phyloP scores from a whole-genome alignment of 352 stramenopile genomes.

The Phytophthora quininea region DNA sequence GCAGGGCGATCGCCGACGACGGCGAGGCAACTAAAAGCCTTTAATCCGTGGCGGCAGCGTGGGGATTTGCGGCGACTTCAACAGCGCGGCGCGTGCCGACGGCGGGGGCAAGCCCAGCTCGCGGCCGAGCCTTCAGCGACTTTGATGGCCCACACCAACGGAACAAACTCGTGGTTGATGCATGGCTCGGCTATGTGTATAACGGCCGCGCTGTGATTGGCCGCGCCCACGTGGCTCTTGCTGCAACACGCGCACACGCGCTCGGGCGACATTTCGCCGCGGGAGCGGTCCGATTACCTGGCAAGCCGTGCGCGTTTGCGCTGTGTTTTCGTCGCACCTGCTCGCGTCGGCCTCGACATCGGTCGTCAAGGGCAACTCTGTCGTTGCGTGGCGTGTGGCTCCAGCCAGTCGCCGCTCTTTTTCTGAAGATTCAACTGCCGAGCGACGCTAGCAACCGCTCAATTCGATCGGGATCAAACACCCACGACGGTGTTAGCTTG shows the following conservation, averaged over 20 bases:
- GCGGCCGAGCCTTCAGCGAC: too few relatives aligned
- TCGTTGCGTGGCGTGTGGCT: neutral
- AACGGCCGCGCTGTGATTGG: constrained; percentile 20
- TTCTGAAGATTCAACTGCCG: neutral
- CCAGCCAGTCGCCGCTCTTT: neutral
- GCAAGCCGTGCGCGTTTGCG: too few relatives aligned
- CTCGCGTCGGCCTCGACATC: neutral
- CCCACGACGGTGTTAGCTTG: neutral
- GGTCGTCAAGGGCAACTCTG: neutral
- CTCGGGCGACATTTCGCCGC: neutral
- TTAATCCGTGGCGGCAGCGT: neutral
- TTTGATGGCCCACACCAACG: neutral
- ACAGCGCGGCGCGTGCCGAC: neutral
- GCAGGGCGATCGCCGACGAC: neutral
- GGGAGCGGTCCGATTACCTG: too few relatives aligned
- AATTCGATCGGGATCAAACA: too few relatives aligned
- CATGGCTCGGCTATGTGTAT: neutral
- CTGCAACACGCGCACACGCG: neutral
- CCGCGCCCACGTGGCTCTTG: constrained; percentile 7
- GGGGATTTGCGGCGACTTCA: neutral
- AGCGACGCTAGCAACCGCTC: neutral
- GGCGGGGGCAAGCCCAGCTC: too few relatives aligned
- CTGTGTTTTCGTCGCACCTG: too few relatives aligned
- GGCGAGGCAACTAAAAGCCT: neutral
- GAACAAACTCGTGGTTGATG: neutral